phyloP scores from a whole-genome alignment of 352 stramenopile genomes.

The Thalassiosira exigua region DNA sequence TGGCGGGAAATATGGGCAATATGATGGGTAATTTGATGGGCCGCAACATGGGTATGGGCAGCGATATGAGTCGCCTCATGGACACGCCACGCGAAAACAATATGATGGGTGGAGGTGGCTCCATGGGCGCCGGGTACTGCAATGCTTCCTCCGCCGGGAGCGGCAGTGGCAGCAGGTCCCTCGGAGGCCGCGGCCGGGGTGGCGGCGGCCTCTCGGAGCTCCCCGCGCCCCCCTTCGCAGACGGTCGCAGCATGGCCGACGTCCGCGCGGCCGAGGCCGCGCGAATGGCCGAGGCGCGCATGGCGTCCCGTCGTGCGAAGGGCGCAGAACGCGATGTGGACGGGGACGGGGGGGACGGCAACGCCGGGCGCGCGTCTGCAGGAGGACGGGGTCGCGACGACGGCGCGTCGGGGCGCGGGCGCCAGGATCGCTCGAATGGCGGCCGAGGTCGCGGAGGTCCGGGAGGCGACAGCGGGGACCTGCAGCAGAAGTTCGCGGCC shows the following conservation, averaged over 20 bases:
- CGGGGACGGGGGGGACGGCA: not conserved
- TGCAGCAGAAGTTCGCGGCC: constrained; percentile 28
- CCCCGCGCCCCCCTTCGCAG: not conserved
- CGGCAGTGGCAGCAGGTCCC: not conserved
- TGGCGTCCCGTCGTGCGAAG: not conserved
- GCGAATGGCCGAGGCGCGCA: not conserved
- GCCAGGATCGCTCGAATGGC: too few relatives aligned
- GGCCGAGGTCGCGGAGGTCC: constrained; percentile 1
- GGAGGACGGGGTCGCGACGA: not conserved
- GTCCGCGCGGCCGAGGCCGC: not conserved
- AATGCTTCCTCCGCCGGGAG: not conserved
- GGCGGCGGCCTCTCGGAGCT: not conserved
- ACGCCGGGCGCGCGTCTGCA: not conserved
- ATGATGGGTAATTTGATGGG: not conserved
- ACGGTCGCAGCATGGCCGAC: not conserved
- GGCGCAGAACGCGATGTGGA: not conserved
- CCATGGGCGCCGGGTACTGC: not conserved
- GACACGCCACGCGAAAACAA: not conserved
- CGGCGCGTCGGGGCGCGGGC: too few relatives aligned
- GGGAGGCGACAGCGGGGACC: constrained; percentile 13
- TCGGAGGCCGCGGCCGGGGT: not conserved
- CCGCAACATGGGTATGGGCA: not conserved
- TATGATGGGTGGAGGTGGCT: not conserved
- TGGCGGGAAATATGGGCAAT: not conserved
- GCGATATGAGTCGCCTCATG: not conserved